phyloP scores from a whole-genome alignment of 768 basidiomycete genomes.

The Leccinum disarticulatum region DNA sequence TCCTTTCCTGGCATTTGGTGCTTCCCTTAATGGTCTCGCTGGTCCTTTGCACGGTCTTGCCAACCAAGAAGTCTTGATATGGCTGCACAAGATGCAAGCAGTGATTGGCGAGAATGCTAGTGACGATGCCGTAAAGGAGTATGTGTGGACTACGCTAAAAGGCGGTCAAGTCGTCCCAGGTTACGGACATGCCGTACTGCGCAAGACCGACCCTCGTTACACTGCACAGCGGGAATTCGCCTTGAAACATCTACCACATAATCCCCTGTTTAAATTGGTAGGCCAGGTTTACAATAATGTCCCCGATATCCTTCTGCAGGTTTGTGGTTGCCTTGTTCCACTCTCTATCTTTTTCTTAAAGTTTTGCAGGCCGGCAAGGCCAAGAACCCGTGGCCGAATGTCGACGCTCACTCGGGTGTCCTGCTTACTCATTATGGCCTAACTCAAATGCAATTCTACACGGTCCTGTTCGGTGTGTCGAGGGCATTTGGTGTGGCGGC shows the following conservation, averaged over 20 bases:
- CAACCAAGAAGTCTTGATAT: constrained; percentile 95
- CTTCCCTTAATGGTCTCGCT: constrained; percentile 93
- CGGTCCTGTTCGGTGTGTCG: constrained; percentile 96
- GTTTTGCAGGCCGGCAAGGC: constrained; percentile 74
- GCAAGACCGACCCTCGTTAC: constrained; percentile 93
- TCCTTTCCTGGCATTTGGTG: constrained; percentile 93
- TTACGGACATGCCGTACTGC: constrained; percentile 82
- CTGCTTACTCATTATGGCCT: constrained; percentile 85
- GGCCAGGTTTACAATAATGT: constrained; percentile 86
- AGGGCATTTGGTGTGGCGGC: constrained; percentile 88
- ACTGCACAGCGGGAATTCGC: constrained; percentile 89
- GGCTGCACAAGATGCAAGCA: constrained; percentile 91
- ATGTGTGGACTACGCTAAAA: constrained; percentile 96
- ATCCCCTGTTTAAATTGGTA: constrained; percentile 94
- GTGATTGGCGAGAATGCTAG: constrained; percentile 83
- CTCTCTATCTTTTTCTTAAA: neutral
- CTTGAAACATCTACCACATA: constrained; percentile 76
- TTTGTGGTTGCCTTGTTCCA: constrained; percentile 26
- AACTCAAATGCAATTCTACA: constrained; percentile 93
- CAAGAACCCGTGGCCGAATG: constrained; percentile 96
- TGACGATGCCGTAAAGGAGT: constrained; percentile 88
- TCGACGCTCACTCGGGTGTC: constrained; percentile 94
- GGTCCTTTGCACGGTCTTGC: constrained; percentile 96
- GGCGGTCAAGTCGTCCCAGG: constrained; percentile 93
- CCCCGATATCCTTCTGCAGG: constrained; percentile 86